Conservation (phyloP, 257 asterid species). For the Anisodus acutangulus region DNA sequence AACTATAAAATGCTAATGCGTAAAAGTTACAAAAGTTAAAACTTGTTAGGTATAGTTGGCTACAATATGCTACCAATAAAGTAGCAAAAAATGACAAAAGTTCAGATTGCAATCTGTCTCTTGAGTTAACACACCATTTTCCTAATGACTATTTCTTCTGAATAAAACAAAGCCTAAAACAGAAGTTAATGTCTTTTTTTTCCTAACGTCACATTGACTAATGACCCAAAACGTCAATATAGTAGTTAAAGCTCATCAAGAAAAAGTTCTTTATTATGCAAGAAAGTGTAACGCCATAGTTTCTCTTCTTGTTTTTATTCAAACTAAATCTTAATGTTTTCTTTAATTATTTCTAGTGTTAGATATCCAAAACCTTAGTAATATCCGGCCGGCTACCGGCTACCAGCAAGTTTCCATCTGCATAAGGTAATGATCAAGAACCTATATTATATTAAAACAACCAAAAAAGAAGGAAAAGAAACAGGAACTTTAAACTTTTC, state of each 20-base stretch:
- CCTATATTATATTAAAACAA: neutral
- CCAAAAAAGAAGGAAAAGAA: neutral
- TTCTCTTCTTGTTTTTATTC: neutral
- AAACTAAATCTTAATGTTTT: neutral
- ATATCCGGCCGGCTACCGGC: neutral
- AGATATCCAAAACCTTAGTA: neutral
- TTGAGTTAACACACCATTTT: neutral
- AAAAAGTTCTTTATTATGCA: neutral
- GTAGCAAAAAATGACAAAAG: neutral
- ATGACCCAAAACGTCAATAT: conserved; percentile 10
- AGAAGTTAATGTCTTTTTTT: conserved; percentile 8
- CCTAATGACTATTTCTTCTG: too few relatives aligned
- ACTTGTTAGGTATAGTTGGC: neutral
- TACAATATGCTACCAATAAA: neutral
- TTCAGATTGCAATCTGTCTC: neutral
- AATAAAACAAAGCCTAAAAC: neutral
- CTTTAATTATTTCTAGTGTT: neutral
- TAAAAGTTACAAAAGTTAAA: too few relatives aligned
- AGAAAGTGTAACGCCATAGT: neutral
- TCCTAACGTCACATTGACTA: neutral
- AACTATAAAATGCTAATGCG: too few relatives aligned
- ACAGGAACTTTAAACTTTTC: neutral
- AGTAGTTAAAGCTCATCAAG: neutral
- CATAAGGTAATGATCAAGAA: conserved; percentile 4
- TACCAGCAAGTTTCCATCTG: conserved; percentile 3